Conservation (phyloP, 768 basidiomycete genomes). For the Hypsizygus marmoreus region DNA sequence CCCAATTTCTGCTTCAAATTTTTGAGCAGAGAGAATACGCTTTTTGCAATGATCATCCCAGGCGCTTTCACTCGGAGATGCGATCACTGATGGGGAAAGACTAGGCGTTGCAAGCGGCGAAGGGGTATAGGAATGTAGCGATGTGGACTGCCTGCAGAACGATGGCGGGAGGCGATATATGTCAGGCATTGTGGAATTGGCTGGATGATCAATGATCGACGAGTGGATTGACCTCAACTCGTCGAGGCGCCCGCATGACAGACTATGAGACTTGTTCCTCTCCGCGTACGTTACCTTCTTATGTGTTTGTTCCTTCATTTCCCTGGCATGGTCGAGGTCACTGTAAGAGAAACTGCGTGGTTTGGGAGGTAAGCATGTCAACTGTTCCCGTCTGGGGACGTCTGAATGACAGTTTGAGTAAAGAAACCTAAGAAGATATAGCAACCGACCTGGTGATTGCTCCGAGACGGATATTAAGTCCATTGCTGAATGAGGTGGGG, state of each 20-base stretch:
- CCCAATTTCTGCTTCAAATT: slow-evolving; percentile 16
- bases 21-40: not conserved
- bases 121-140: too few species aligned
- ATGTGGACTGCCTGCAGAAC: too few species aligned
- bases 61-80: slow-evolving; percentile 5
- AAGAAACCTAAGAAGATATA: too few species aligned
- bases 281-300: not conserved
- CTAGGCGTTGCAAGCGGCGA: too few species aligned
- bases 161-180: too few species aligned
- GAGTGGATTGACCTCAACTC: not conserved
- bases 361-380: not conserved
- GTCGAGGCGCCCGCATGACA: too few species aligned
- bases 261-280: slow-evolving; percentile 2
- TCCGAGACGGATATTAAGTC: too few species aligned
- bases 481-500: too few species aligned
- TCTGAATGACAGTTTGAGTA: too few species aligned
- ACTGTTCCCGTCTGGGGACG: not conserved
- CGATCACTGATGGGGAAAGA: too few species aligned
- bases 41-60: not conserved
- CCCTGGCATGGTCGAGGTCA: not conserved
- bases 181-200: not conserved
- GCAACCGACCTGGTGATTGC: too few species aligned
- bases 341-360: not conserved
- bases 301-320: not conserved
- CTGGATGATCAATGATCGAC: too few species aligned